A percentile compares a stretch with the other conserved stretches of the same genome.
phyloP scores from a whole-genome alignment of 352 stramenopile species.

The Phytophthora rubi region DNA sequence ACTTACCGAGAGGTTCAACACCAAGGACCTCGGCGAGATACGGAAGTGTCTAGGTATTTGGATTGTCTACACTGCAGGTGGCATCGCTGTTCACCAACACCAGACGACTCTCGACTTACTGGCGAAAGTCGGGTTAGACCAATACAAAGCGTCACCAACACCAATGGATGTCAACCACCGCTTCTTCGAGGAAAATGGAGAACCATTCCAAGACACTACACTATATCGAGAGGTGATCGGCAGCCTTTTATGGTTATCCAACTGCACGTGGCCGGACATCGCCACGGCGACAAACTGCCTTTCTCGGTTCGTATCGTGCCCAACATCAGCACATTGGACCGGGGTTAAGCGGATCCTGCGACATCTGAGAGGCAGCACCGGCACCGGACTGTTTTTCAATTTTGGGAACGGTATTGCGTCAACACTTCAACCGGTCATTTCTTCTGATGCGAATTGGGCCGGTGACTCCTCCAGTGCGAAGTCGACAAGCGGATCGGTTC shows the following conservation, averaged over 20 bases:
- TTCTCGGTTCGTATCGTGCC: conserved; percentile 8
- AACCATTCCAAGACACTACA: background rate
- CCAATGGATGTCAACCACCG: conserved; percentile 11
- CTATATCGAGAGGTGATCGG: conserved; percentile 6
- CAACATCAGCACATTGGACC: conserved; percentile 7
- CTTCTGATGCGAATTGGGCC: conserved; percentile 16
- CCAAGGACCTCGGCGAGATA: conserved; percentile 14
- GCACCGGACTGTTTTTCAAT: conserved; percentile 6
- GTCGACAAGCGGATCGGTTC: conserved; percentile 6
- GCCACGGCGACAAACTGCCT: conserved; percentile 10
- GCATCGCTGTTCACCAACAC: conserved; percentile 12
- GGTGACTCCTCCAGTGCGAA: conserved; percentile 17
- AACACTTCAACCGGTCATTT: conserved; percentile 1
- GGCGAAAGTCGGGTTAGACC: conserved; percentile 8
- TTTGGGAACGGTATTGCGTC: background rate
- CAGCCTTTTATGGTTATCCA: conserved; percentile 15
- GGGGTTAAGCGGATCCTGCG: conserved; percentile 10
- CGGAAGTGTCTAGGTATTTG: conserved; percentile 17
- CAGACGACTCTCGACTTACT: conserved; percentile 8
- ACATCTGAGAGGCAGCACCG: conserved; percentile 4
- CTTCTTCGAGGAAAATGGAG: conserved; percentile 3
- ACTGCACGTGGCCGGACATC: conserved; percentile 18
- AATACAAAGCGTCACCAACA: background rate
- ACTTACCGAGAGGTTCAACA: conserved; percentile 7
- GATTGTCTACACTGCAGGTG: conserved; percentile 1